Percentiles rank a stretch among this genome's conserved stretches.
These are phyloP conservation scores for Pestalotiopsis fici DNA, from an alignment of 2,329 filamentous ascomycete species.

Conservation along the genomic window DNA sequence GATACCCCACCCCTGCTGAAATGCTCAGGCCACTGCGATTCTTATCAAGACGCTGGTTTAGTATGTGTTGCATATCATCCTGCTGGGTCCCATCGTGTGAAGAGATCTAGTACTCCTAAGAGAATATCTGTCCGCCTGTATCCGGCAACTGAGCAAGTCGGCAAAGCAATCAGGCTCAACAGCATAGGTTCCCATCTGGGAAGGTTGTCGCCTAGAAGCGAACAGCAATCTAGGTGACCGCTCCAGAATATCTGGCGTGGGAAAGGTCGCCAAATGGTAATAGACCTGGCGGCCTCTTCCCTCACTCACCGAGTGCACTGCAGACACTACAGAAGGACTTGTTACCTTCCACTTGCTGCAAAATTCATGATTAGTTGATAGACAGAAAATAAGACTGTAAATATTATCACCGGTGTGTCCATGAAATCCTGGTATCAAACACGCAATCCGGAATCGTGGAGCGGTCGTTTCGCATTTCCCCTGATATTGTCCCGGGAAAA, in stretches of 20 bases:
- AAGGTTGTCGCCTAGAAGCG: conserved; percentile 4
- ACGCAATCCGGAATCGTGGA: conserved; percentile 9
- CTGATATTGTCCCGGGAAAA: conserved; percentile 18
- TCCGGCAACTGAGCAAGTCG: conserved; percentile 2
- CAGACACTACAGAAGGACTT: not conserved
- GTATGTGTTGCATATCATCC: not conserved
- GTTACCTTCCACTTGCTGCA: not conserved
- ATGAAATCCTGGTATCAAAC: conserved; percentile 2
- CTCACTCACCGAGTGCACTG: not conserved
- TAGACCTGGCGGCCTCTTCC: not conserved
- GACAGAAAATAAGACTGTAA: conserved; percentile 9
- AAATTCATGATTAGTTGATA: not conserved
- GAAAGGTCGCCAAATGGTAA: not conserved
- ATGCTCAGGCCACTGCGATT: not conserved
- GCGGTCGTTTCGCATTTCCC: conserved; percentile 22
- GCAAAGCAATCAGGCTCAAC: conserved; percentile 1
- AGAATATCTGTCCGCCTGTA: not conserved
- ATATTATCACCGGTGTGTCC: conserved; percentile 10
- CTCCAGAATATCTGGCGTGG: not conserved
- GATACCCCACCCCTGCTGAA: not conserved
- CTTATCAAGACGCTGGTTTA: not conserved
- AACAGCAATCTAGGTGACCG: not conserved
- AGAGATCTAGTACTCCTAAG: not conserved
- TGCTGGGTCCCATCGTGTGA: not conserved
- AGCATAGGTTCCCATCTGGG: not conserved